Base-by-base conservation (phyloP, 2,329 filamentous ascomycete genomes). In the Sporothrix curviconia region DNA sequence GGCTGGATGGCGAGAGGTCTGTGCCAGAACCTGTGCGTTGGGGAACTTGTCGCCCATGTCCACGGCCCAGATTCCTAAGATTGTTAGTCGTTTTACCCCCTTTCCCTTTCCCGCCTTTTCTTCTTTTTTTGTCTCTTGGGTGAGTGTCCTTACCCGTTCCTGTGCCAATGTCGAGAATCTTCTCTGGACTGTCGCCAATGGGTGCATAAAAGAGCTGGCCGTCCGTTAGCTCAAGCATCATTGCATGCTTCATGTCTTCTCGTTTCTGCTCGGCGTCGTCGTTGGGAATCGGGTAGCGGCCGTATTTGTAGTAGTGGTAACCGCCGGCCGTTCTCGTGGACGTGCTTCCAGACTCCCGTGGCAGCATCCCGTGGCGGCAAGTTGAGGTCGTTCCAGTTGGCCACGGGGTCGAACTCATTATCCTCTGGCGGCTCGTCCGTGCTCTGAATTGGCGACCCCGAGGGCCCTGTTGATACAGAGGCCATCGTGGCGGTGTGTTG, bases 101-200 rank as follows among this genome's bases (percentile, higher is more conserved):
- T n/a, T n/a, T n/a, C n/a, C n/a, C n/a, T n/a, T n/a, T n/a, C n/a
- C n/a, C n/a, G n/a, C n/a, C n/a, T n/a, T n/a, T n/a, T n/a, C n/a
- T n/a, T n/a, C n/a, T n/a, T n/a, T n/a, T n/a, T n/a, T n/a, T n/a
- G n/a, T n/a, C n/a, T n/a, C n/a, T n/a, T n/a, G n/a, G n/a, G n/a
- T n/a, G n/a, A n/a, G n/a, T n/a, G n/a, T n/a, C 22, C 62, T 63
- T 64, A 73, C 75, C 76, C 11, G 74, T 78, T 4, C 78, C 77
- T 1, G 78, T 80, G 14, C 78, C 78, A 8, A 79, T 66, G 43
- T 78, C 76, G 12, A 78, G 66, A 32, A 79, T 75, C 51, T 70
- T 74, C 36, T 74, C 66, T 0, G 74, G 74, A 17, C 69, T 59
- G 11, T 71, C 64, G 7, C 69, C 71, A 28, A 77, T 68, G 7